Evolutionary conservation across 176 grass and related monocot genomes (phyloP).

Genomic region (Eleusine indica): DNA sequence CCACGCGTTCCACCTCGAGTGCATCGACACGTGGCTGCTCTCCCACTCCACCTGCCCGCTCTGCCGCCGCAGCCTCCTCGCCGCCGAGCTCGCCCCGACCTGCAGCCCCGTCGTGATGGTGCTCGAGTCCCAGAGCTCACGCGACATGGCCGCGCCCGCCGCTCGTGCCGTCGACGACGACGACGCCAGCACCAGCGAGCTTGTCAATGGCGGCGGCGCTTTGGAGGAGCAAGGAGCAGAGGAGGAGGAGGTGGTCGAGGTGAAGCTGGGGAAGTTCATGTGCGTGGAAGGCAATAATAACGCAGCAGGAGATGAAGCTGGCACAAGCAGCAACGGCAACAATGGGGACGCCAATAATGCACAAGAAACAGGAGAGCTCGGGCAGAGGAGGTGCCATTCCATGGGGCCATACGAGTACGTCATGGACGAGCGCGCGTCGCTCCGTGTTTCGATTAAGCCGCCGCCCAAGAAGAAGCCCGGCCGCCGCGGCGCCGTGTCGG

Average conservation of each 20-base stretch:
- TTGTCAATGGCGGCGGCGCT: accelerated
- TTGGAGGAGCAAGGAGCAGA: slow-evolving; percentile 1
- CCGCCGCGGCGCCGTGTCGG: slow-evolving; percentile 70
- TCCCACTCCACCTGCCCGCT: slow-evolving; percentile 96
- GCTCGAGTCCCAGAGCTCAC: slow-evolving; percentile 66
- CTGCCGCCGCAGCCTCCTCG: slow-evolving; percentile 69
- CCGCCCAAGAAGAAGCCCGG: slow-evolving; percentile 71
- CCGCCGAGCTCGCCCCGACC: slow-evolving; percentile 59
- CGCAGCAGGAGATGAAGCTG: slow-evolving; percentile 43
- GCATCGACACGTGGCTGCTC: slow-evolving; percentile 93
- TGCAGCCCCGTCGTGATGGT: slow-evolving; percentile 66
- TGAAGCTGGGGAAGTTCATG: slow-evolving; percentile 89
- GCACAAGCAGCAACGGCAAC: slow-evolving; percentile 38
- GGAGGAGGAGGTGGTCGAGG: slow-evolving; percentile 69
- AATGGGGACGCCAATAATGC: slow-evolving; percentile 24
- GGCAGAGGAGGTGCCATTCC: slow-evolving; percentile 81
- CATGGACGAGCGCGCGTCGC: slow-evolving; percentile 66
- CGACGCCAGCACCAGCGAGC: neutral
- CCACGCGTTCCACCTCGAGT: slow-evolving; percentile 94
- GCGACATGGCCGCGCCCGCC: slow-evolving; percentile 33
- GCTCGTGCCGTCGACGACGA: neutral
- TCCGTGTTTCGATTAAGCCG: slow-evolving; percentile 75
- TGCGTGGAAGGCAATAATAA: slow-evolving; percentile 49
- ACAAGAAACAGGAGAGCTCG: slow-evolving; percentile 15
- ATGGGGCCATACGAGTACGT: slow-evolving; percentile 98